A percentile compares a stretch with the other conserved stretches of the same genome.
Evolutionary conservation across 352 stramenopile species (phyloP).

Genomic region (Phytopythium sindhum): DNA sequence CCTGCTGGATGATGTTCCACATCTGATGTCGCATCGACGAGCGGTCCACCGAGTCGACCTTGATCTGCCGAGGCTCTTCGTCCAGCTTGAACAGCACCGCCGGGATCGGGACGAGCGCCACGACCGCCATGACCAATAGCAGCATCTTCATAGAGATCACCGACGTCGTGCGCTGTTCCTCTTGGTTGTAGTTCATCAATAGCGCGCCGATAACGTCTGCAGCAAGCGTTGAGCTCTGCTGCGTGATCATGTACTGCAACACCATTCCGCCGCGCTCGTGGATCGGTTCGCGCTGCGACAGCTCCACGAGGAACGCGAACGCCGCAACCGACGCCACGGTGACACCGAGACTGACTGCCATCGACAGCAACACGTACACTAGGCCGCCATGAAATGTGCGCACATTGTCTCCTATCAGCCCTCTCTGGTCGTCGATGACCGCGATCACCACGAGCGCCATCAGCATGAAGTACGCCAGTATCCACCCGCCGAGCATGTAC

Average conservation of each 20-base stretch:
- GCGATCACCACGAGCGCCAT: conserved; percentile 65
- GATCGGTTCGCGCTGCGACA: conserved; percentile 76
- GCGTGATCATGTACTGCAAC: conserved; percentile 65
- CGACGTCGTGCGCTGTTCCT: conserved; percentile 26
- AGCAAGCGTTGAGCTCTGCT: conserved; percentile 42
- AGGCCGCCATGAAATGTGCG: conserved; percentile 50
- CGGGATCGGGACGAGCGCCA: conserved; percentile 62
- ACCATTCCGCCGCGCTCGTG: conserved; percentile 62
- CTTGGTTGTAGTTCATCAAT: conserved; percentile 36
- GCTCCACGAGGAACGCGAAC: conserved; percentile 66
- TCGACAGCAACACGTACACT: conserved; percentile 72
- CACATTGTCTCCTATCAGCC: conserved; percentile 34
- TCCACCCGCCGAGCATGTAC: conserved; percentile 74
- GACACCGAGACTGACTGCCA: conserved; percentile 60
- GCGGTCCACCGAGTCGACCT: conserved; percentile 64
- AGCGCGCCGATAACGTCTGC: conserved; percentile 36
- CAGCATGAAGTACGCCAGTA: conserved; percentile 62
- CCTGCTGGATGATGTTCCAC: conserved; percentile 73
- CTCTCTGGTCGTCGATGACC: conserved; percentile 46
- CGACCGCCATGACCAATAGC: conserved; percentile 62
- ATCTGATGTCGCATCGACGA: conserved; percentile 55
- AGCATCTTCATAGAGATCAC: conserved; percentile 67
- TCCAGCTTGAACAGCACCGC: conserved; percentile 59
- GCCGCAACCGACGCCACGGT: conserved; percentile 54
- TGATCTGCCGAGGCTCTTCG: conserved; percentile 70